Evolutionary conservation across 768 basidiomycete species (phyloP), one percentile per base, ranked within the genome.

Genomic region (Arthromyces matolae): DNA sequence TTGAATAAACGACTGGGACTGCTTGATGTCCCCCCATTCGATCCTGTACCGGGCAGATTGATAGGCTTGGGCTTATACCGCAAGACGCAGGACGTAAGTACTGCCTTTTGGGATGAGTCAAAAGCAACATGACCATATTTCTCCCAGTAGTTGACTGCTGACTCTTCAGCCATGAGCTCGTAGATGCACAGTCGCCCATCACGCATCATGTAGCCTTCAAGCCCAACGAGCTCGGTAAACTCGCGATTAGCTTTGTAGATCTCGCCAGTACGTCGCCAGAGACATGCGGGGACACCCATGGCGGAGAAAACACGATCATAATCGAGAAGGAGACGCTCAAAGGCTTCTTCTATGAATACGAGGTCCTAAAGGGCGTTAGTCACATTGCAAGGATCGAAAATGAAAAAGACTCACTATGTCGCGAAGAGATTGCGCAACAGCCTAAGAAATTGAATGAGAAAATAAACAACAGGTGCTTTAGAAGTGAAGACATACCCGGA

Each of bases 161-260:
- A 87, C 62, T 95, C 93, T 65, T 99, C 95, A 1, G 93, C 88
- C 94, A 99, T 96, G 39, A 98, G 79, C 65, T 98, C 95, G 67
- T 96, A 98, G 47, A 99, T 96, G 60, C 93, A 95, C 19, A 96
- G 68, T 29, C 91, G 86, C 3, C 95, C 95, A 76, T 91, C 92
- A n/a, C 89, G 83, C 69, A 95, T 77, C 79, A 89, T 85, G 51
- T 82, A 82, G 31, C 89, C 87, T 48, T 93, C 89, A 24, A 96
- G 76, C 18, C 93, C 86, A 25, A 96, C 80, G 7, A 98, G 73
- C 59, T 92, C 90, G 5, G 92, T 85, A 64, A 99, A 97, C 68
- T 95, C 93, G 46, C 91, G 80, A 63, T 99, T 99, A 35, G 88
- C 94, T 66, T 98, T 98, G 75, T 97, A 98, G 53, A 98, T 98